Evolutionary conservation across 2,329 filamentous ascomycete genomes (phyloP), one percentile per base, ranked within the genome.

Genomic region (Aspergillus eucalypticola): DNA sequence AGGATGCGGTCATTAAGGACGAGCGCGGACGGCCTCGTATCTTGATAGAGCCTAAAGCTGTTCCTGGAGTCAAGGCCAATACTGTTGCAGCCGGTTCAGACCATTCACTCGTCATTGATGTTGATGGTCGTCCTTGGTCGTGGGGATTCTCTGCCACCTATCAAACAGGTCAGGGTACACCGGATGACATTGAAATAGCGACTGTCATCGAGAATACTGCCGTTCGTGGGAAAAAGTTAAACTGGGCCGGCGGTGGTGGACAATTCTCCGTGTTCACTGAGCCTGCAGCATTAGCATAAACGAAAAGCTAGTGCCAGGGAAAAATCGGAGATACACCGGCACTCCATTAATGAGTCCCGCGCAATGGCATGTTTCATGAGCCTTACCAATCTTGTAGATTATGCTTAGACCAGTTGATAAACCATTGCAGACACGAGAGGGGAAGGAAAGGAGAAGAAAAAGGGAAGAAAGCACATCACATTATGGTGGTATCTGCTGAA

Each of bases 171-270:
- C 88, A 88, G 68, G 90, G 90, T 44, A 88, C 83, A 1, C 86
- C 86, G n/a, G 90, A 95, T 53, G 92, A 96, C 67, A 84, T 96
- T 29, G 84, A 89, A 66, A 82, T 85, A 23, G 91, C 93, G 0
- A 95, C 90, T 0, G 70, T 88, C 52, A 90, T 97, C 58, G 90
- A 96, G 70, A 96, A 96, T 79, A 90, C 88, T 11, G 92, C 92
- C 44, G 85, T 95, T 27, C 84, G 87, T 29, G 90, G 86, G 44
- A 88, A 89, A 77, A 87, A 88, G 75, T 82, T 97, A 46, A 83
- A 87, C 35, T 91, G 84, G 77, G 90, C 90, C n/a, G 91, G 90
- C 46, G 89, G 89, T n/a, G 93, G 94, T 65, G 92, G 92, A 5
- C 93, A 97, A 72, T 97, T 78, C 67, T 79, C 77, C 10, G 72